These are phyloP conservation scores for Colletotrichum sansevieriae DNA, from an alignment of 2,329 filamentous ascomycete genomes.

Conservation along the genomic window DNA sequence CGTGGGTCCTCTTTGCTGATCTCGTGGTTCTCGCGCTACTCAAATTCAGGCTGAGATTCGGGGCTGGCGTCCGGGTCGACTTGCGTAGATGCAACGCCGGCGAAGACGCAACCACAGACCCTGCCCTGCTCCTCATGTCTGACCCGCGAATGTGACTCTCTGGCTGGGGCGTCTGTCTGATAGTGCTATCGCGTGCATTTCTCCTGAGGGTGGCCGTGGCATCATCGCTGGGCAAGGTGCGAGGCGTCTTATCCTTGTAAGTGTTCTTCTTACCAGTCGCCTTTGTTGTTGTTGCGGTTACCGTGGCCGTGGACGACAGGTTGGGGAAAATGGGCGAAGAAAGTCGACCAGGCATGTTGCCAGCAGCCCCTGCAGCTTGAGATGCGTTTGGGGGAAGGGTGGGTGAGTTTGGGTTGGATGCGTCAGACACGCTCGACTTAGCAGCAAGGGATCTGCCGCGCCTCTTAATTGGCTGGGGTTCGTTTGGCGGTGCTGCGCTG, in stretches of 20 bases:
- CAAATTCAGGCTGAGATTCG: conserved; percentile 24
- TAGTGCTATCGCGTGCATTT: conserved; percentile 56
- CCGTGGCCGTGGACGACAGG: conserved; percentile 42
- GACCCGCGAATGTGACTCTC: conserved; percentile 56
- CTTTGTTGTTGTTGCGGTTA: conserved; percentile 26
- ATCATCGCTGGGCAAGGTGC: conserved; percentile 43
- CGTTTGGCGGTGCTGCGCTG: conserved; percentile 40
- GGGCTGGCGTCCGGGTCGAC: conserved; percentile 32
- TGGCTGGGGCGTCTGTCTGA: conserved; percentile 48
- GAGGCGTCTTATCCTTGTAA: conserved; percentile 43
- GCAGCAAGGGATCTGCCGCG: conserved; percentile 56
- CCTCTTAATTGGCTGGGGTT: conserved; percentile 55
- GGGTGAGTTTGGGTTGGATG: conserved; percentile 53
- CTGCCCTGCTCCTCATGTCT: conserved; percentile 37
- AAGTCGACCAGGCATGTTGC: conserved; percentile 56
- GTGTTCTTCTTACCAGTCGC: conserved; percentile 46
- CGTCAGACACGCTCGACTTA: conserved; percentile 54
- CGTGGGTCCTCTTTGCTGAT: conserved; percentile 66
- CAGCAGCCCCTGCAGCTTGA: conserved; percentile 46
- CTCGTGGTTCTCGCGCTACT: conserved; percentile 58
- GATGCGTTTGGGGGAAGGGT: conserved; percentile 45
- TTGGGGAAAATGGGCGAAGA: conserved; percentile 52
- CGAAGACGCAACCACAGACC: conserved; percentile 49
- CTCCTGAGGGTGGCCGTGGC: conserved; percentile 52
- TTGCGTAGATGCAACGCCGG: conserved; percentile 38